Conservation (phyloP, 805 yeast species). For the Pichia cephalocereana region DNA sequence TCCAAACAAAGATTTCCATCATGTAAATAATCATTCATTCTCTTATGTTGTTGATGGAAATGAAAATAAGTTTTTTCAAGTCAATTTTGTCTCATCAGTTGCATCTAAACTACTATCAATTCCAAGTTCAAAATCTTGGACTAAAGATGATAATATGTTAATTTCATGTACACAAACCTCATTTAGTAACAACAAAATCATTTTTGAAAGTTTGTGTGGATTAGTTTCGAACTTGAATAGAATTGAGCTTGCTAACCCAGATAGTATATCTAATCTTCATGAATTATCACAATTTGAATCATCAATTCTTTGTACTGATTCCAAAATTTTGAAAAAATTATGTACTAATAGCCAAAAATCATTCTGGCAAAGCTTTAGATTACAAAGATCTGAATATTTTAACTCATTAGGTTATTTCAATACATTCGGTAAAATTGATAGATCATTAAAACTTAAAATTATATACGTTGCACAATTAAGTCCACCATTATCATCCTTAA, state of each 20-base stretch:
- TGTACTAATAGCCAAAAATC: conserved; percentile 13
- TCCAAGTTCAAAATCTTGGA: conserved; percentile 22
- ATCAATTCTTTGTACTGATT: conserved; percentile 25
- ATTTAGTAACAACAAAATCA: conserved; percentile 12
- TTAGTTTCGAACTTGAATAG: conserved; percentile 27
- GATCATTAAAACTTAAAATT: conserved; percentile 29
- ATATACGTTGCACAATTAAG: conserved; percentile 27
- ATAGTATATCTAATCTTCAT: conserved; percentile 4
- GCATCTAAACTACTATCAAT: conserved; percentile 28
- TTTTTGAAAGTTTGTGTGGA: conserved; percentile 32
- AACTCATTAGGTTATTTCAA: conserved; percentile 44
- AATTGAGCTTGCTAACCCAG: conserved; percentile 15
- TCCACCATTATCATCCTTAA: conserved; percentile 11
- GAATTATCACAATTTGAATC: conserved; percentile 16
- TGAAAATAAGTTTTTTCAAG: conserved; percentile 23
- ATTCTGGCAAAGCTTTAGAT: conserved; percentile 20
- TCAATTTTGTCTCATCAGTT: conserved; percentile 28
- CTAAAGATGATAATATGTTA: conserved; percentile 17
- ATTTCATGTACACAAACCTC: conserved; percentile 13
- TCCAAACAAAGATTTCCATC: conserved; percentile 17
- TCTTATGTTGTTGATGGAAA: conserved; percentile 14
- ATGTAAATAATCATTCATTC: conserved; percentile 22
- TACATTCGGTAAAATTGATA: conserved; percentile 20
- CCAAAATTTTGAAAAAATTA: conserved; percentile 17
- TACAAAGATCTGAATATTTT: conserved; percentile 31